Evolutionary conservation across 2,329 filamentous ascomycete genomes (phyloP), one percentile per base, ranked within the genome.

Genomic region (Thelonectria rubi): DNA sequence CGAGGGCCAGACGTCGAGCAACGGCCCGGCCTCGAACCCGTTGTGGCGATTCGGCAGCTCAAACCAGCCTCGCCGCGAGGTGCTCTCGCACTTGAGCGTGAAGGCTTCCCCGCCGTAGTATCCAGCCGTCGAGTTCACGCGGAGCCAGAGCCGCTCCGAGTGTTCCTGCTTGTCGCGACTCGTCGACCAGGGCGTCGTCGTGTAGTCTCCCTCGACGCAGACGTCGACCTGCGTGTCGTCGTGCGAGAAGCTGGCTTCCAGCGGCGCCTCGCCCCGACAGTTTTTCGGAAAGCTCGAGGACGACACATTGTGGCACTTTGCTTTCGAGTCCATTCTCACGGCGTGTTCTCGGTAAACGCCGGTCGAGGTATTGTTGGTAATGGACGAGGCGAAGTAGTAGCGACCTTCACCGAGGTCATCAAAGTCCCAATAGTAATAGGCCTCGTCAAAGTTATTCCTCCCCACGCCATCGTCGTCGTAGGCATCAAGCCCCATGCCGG

Each of bases 1-100:
- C 0, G 37, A 59, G 14, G 63, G 58, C 52, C 63, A 63, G 1
- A 43, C 10, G 11, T 63, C 56, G 8, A 59, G 40, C 2, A 68
- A 21, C 2, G 48, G 54, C 0, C 65, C 60, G 2, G 43, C 3
- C 0, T 3, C 24, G 10, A 43, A 46, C 3, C 51, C 15, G 10
- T 66, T 68, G 17, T 20, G 26, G 14, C 43, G n/a, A 5, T 46
- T 69, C 2, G 52, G 37, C 5, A 69, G 55, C 18, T 67, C 50
- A n/a, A 68, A 63, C 40, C 45, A 69, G 1, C 59, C 67, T 26
- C 61, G 55, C 14, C 51, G 63, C 18, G 67, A 66, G n/a, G 53
- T 37, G 17, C 47, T 60, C 5, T 68, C 52, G 15, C 55, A 60
- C 14, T 30, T 47, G 1, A 63, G 24, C 10, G 60, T 39, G 1